Conservation (phyloP, 768 basidiomycete genomes). For the Cystofilobasidium bisporidii region DNA sequence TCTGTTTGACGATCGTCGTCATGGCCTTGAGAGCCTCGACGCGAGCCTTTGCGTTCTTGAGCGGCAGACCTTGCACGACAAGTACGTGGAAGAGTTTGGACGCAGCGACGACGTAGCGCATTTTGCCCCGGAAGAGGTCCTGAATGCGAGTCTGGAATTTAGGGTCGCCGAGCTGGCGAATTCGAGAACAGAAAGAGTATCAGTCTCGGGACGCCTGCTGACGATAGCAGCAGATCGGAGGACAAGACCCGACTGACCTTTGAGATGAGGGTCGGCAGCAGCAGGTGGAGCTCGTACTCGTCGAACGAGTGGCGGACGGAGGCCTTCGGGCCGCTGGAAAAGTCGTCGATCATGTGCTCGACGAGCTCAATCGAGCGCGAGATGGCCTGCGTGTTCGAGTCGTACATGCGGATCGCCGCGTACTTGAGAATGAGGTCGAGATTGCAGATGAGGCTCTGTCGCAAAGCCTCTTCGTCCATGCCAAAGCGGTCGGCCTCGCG, state of each 20-base stretch:
- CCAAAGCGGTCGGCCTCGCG: slow-evolving; percentile 52
- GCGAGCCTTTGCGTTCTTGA: slow-evolving; percentile 83
- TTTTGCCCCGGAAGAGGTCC: slow-evolving; percentile 61
- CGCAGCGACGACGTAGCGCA: slow-evolving; percentile 85
- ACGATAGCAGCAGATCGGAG: not conserved
- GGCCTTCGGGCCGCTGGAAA: slow-evolving; percentile 14
- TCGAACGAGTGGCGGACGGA: slow-evolving; percentile 43
- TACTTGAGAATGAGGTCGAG: slow-evolving; percentile 90
- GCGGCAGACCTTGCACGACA: slow-evolving; percentile 76
- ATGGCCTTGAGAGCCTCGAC: slow-evolving; percentile 67
- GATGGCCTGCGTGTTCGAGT: slow-evolving; percentile 32
- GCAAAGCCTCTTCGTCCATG: slow-evolving; percentile 46
- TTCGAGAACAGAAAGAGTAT: not conserved
- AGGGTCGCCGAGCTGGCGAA: slow-evolving; percentile 73
- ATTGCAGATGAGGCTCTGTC: slow-evolving; percentile 66
- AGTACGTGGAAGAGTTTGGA: slow-evolving; percentile 82
- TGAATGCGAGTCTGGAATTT: slow-evolving; percentile 50
- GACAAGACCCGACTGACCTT: slow-evolving; percentile 50
- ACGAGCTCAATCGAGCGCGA: slow-evolving; percentile 74
- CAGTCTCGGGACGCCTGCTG: not conserved
- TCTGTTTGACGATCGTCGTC: slow-evolving; percentile 26
- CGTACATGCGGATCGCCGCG: slow-evolving; percentile 71
- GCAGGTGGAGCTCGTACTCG: slow-evolving; percentile 76
- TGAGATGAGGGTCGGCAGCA: slow-evolving; percentile 77
- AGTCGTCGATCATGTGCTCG: slow-evolving; percentile 58